Evolutionary conservation across 768 basidiomycete genomes (phyloP).

Genomic region (Mycena galopus): DNA sequence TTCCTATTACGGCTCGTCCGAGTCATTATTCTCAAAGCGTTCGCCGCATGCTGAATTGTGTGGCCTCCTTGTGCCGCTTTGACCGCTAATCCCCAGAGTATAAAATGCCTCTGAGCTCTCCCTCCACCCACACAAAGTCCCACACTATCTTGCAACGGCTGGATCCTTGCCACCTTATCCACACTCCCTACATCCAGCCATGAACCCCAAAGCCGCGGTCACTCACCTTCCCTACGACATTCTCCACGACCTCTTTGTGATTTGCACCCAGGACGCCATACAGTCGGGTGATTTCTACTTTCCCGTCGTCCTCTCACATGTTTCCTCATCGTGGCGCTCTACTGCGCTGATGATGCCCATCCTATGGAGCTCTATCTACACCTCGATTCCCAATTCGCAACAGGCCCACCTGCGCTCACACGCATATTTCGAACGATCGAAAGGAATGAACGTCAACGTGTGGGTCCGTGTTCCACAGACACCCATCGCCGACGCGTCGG

Average conservation of each 20-base stretch:
- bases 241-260: conserved; percentile 27
- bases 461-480: background rate
- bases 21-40: background rate
- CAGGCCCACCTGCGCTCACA: background rate
- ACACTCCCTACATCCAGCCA: background rate
- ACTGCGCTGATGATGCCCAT: conserved; percentile 17
- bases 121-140: background rate
- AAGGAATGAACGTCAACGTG: background rate
- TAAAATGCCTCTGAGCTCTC: background rate
- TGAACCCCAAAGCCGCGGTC: background rate
- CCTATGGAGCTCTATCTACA: conserved; percentile 12
- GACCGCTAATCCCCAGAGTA: background rate
- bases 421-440: conserved; percentile 15
- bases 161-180: background rate
- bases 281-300: background rate
- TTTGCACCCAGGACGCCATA: conserved; percentile 5
- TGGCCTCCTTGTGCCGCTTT: conserved; percentile 2
- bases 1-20: background rate
- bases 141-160: background rate
- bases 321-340: conserved; percentile 28
- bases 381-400: background rate
- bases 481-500: background rate
- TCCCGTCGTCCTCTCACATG: conserved; percentile 31
- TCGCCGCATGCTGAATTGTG: background rate
- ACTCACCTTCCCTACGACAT: conserved; percentile 23